Evolutionary conservation across 2,329 filamentous ascomycete species (phyloP), one percentile per base, ranked within the genome.

Genomic region (Aspergillus sp.): DNA sequence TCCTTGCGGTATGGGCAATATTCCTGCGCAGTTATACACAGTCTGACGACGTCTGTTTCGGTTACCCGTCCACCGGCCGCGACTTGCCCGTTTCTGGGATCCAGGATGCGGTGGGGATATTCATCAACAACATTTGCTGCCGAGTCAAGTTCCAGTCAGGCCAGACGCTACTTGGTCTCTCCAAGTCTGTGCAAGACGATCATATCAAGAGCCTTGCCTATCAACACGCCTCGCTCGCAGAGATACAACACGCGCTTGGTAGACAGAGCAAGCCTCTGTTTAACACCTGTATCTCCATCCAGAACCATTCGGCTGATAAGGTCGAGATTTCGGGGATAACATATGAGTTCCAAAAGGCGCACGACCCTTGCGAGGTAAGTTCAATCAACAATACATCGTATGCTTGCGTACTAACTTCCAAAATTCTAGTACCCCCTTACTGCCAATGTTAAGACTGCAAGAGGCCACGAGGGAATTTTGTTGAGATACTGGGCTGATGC

Each of bases 61-160:
- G 75, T 5, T 75, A 76, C 45, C 64, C 74, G 4, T 71, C 71
- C 8, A 73, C 75, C 17, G 75, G 76, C 15, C 68, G 77, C 54
- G 79, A 83, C 62, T 70, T 77, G 13, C 76, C 78, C 3, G 67
- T 83, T 8, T 66, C 73, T 5, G 74, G 73, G 2, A 77, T 83
- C 11, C 71, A 80, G 48, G 72, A 76, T 24, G 76, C 77, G 18
- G 76, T 81, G 43, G 80, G 80, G 4, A 71, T 74, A 13, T 81
- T 84, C 48, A 80, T 85, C 57, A 83, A 83, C 53, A 83, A 84
- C 77, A 74, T 85, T 3, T 78, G 82, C 45, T 83, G 78, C 57
- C 76, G 78, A 5, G 71, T 83, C 4, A 71, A 55, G 62, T 80
- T 66, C 55, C 68, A 48, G 53, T 69, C 63, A 54, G 73, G 45